A percentile compares a stretch with the other conserved stretches of the same genome.
Conservation (phyloP, 306 rosid genomes). For the Inga laurina region DNA sequence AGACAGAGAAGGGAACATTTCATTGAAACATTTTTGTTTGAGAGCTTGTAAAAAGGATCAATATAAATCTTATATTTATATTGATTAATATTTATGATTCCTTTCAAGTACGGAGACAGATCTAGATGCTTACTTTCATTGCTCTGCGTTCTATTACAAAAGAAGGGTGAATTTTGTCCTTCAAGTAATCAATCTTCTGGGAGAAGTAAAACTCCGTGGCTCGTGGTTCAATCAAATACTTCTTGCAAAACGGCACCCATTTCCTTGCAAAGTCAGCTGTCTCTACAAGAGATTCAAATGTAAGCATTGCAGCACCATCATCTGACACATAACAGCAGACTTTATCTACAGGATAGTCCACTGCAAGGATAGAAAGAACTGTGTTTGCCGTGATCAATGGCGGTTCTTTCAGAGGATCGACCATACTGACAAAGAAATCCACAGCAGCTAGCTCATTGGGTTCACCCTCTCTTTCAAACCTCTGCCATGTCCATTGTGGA, state of each 20-base stretch:
- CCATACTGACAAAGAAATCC: constrained; percentile 98
- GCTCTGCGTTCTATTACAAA: constrained; percentile 97
- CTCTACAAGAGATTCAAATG: constrained; percentile 90
- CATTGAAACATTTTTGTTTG: not conserved
- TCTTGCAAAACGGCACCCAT: constrained; percentile 98
- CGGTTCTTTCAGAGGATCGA: constrained; percentile 96
- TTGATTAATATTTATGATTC: too few relatives aligned
- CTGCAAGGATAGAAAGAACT: constrained; percentile 96
- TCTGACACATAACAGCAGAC: constrained; percentile 97
- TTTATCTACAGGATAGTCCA: constrained; percentile 92
- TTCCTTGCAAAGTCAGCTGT: constrained; percentile 92
- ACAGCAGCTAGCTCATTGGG: constrained; percentile 79
- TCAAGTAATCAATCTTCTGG: constrained; percentile 95
- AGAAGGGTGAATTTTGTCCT: constrained; percentile 95
- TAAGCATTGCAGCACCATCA: constrained; percentile 97
- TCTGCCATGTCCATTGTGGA: constrained; percentile 34
- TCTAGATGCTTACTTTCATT: constrained; percentile 72
- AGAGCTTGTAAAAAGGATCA: not conserved
- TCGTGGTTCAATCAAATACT: constrained; percentile 88
- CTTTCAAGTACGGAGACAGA: constrained; percentile 17
- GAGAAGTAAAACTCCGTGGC: constrained; percentile 98
- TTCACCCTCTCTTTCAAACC: constrained; percentile 97
- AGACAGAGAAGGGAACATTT: not conserved
- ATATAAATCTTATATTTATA: too few relatives aligned
- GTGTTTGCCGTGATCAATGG: constrained; percentile 95